phyloP scores from a whole-genome alignment of 2,329 filamentous ascomycete genomes.

The Alternaria burnsii region DNA sequence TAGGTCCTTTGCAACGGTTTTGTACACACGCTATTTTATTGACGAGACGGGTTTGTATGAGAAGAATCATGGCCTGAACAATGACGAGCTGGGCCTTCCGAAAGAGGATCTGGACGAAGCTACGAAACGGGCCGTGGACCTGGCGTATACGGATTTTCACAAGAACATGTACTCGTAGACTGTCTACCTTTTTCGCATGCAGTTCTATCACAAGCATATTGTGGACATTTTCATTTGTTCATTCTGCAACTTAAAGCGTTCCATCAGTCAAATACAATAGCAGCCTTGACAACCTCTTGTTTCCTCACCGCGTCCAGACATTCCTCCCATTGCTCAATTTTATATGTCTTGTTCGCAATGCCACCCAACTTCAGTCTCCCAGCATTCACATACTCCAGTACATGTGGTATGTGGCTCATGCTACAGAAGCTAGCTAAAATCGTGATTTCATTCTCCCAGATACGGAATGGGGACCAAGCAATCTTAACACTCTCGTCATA shows the following conservation, averaged over 20 bases:
- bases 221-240: neutral
- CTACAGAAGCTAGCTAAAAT: conserved; percentile 75
- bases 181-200: neutral
- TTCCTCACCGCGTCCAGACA: conserved; percentile 75
- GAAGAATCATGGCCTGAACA: conserved; percentile 53
- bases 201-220: neutral
- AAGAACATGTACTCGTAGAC: neutral
- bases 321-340: conserved; percentile 75
- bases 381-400: conserved; percentile 58
- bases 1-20: conserved; percentile 55
- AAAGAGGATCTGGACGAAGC: conserved; percentile 67
- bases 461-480: conserved; percentile 74
- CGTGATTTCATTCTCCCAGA: conserved; percentile 73
- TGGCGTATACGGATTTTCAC: conserved; percentile 18
- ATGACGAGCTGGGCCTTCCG: conserved; percentile 65
- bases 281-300: conserved; percentile 77
- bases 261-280: conserved; percentile 69
- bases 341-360: conserved; percentile 77
- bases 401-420: conserved; percentile 57
- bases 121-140: conserved; percentile 51
- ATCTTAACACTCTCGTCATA: conserved; percentile 71
- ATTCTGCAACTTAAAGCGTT: neutral
- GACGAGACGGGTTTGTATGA: conserved; percentile 42
- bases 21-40: conserved; percentile 65
- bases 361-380: conserved; percentile 70